A percentile compares a stretch with the other conserved stretches of the same genome.
Evolutionary conservation across 352 stramenopile genomes (phyloP).

Genomic region (Pythium guiyangense): DNA sequence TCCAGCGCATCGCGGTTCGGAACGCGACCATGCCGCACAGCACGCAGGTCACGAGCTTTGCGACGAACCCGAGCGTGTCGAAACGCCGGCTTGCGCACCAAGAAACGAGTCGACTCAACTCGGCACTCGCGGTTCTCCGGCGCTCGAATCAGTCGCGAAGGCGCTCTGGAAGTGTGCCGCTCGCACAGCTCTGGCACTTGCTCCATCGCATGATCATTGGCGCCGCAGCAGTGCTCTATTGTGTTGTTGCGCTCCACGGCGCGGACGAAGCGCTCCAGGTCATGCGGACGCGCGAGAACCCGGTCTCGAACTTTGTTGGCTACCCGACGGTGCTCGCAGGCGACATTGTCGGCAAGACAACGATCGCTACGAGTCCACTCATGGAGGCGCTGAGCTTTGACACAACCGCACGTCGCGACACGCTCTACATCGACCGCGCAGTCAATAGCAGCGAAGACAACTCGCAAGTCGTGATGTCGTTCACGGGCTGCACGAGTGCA

Average conservation of each 20-base stretch:
- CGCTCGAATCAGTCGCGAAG: neutral
- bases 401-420: conserved; percentile 6
- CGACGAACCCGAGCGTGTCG: neutral
- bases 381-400: conserved; percentile 16
- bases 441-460: neutral
- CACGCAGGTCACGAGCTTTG: neutral
- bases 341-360: conserved; percentile 6
- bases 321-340: conserved; percentile 7
- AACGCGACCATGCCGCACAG: neutral
- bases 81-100: neutral
- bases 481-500: neutral
- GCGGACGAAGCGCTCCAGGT: neutral
- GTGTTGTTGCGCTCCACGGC: neutral
- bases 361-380: conserved; percentile 27
- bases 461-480: neutral
- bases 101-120: neutral
- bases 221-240: conserved; percentile 1
- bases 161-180: neutral
- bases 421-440: neutral
- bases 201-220: neutral
- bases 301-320: neutral
- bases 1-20: neutral
- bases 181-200: neutral
- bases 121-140: neutral
- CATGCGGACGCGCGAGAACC: neutral